A percentile compares a stretch with the other conserved stretches of the same genome.
Conservation (phyloP, 2,329 filamentous ascomycete species). For the Beauveria varroae region DNA sequence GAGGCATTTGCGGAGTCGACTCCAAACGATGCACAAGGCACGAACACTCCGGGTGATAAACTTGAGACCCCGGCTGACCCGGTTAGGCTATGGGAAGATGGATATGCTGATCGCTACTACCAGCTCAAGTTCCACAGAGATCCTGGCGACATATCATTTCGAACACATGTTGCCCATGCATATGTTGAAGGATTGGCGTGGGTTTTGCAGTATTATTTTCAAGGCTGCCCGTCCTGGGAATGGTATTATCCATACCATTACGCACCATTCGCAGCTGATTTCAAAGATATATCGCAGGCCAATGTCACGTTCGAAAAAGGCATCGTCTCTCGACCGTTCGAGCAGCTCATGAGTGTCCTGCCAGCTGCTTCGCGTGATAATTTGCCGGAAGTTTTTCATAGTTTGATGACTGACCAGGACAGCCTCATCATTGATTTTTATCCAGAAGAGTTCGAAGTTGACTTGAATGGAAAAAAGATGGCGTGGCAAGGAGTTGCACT, state of each 20-base stretch:
- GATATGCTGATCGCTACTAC: constrained; percentile 93
- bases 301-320: constrained; percentile 78
- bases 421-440: constrained; percentile 98
- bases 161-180: constrained; percentile 78
- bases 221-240: constrained; percentile 96
- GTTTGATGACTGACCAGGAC: constrained; percentile 79
- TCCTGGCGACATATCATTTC: constrained; percentile 74
- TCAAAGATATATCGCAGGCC: constrained; percentile 74
- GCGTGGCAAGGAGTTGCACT: constrained; percentile 95
- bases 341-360: constrained; percentile 96
- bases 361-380: constrained; percentile 89
- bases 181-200: constrained; percentile 93
- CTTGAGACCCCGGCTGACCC: constrained; percentile 64
- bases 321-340: constrained; percentile 80
- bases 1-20: constrained; percentile 56
- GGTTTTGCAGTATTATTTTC: constrained; percentile 96
- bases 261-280: constrained; percentile 93
- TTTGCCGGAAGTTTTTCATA: constrained; percentile 80
- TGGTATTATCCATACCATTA: constrained; percentile 99
- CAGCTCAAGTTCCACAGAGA: constrained; percentile 90
- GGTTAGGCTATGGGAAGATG: constrained; percentile 88
- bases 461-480: constrained; percentile 97
- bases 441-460: constrained; percentile 85
- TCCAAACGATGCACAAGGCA: constrained; percentile 41
- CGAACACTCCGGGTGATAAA: constrained; percentile 39